A percentile compares a stretch with the other conserved stretches of the same genome.
Evolutionary conservation across 2,329 filamentous ascomycete species (phyloP).

Genomic region (Xylaria digitata): DNA sequence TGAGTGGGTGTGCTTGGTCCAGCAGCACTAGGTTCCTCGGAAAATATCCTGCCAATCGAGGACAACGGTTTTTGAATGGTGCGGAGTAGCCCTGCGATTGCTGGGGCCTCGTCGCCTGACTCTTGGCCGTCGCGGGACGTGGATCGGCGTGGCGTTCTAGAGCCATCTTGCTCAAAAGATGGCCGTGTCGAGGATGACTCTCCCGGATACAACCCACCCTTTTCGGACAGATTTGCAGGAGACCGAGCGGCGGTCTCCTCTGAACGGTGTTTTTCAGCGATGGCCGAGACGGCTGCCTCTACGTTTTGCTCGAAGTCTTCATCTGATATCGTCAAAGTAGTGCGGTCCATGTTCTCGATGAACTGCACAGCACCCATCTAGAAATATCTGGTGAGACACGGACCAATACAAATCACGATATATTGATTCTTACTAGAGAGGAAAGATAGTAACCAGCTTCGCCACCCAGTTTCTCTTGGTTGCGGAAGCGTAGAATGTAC

Average conservation of each 20-base stretch:
- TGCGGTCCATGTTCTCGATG: constrained; percentile 95
- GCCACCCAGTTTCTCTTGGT: constrained; percentile 96
- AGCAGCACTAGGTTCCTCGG: constrained; percentile 68
- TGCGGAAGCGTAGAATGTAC: constrained; percentile 95
- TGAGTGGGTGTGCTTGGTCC: constrained; percentile 55
- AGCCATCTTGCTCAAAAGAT: constrained; percentile 56
- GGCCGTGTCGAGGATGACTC: constrained; percentile 61
- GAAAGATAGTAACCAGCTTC: constrained; percentile 98
- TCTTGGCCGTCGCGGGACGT: constrained; percentile 65
- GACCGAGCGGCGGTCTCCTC: constrained; percentile 59
- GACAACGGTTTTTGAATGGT: constrained; percentile 92
- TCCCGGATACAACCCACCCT: constrained; percentile 48
- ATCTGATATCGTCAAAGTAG: constrained; percentile 90
- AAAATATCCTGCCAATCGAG: constrained; percentile 95
- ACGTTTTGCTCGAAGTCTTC: constrained; percentile 96
- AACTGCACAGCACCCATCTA: constrained; percentile 95
- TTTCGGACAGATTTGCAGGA: constrained; percentile 59
- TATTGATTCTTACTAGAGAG: constrained; percentile 72
- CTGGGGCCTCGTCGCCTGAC: constrained; percentile 75
- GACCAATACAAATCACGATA: constrained; percentile 9
- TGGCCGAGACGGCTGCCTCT: constrained; percentile 94
- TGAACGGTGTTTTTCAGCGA: constrained; percentile 85
- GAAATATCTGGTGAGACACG: constrained; percentile 17
- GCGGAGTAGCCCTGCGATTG: constrained; percentile 85
- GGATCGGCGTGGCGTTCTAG: constrained; percentile 62